Evolutionary conservation across 805 yeast species (phyloP), one percentile per base, ranked within the genome.

Genomic region (Saccharomyces eubayanus): DNA sequence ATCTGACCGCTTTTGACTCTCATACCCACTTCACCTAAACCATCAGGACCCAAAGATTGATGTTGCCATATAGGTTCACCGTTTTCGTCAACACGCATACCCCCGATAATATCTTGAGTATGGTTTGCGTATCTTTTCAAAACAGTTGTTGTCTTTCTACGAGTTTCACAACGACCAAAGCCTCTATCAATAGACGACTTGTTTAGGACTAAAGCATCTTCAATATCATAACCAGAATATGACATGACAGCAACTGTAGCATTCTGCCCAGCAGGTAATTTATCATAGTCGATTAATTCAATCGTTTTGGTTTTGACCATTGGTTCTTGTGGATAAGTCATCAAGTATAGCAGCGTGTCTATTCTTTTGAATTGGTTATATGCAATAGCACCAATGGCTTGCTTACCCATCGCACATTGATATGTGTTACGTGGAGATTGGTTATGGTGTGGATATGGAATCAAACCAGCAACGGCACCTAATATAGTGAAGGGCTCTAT

Each of bases 321-420:
- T 0, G 99, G 99, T 69, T 94, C 98, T 72, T 94, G 98, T 4
- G 99, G 99, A 67, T 94, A 94, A n/a, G 90, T 96, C 96, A 94
- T 88, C 59, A 94, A 77, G 66, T 94, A 94, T 59, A 94, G 75
- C 65, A 94, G 73, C 0, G 99, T 94, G 67, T 94, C 99, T 60
- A 94, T 92, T 71, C 99, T 84, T 67, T 89, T 81, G 74, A 94
- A 88, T 73, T 94, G 99, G 71, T 94, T 94, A 70, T 94, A 94
- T 10, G 96, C 97, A 72, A 94, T 94, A 2, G 98, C 98, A 62
- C 99, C 99, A 71, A 94, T 92, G n/a, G 99, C 99, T 75, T 94
- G 99, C 73, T 94, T 94, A 82, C 99, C 99, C 99, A 94, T 94
- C 62, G 99, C 99, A 71, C 97, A 91, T 77, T 94, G 99, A 74